These are phyloP conservation scores for Atkinsonella texensis DNA, from an alignment of 2,329 filamentous ascomycete genomes.

Conservation along the genomic window DNA sequence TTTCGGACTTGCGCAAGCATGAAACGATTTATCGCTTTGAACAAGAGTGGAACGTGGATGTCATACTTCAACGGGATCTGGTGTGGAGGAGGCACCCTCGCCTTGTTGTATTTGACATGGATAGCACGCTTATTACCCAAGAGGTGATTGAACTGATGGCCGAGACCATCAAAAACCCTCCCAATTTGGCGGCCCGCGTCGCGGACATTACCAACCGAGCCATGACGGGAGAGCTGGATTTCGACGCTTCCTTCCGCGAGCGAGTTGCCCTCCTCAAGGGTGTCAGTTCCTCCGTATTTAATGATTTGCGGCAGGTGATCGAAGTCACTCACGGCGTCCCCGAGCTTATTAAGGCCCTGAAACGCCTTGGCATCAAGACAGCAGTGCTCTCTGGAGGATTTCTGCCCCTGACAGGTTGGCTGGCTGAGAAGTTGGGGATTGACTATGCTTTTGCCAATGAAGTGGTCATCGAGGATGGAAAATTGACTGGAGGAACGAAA, in stretches of 20 bases:
- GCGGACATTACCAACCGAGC: constrained; percentile 83
- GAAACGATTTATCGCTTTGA: constrained; percentile 77
- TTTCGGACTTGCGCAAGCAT: constrained; percentile 64
- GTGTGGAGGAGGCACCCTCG: constrained; percentile 71
- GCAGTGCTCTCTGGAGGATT: constrained; percentile 92
- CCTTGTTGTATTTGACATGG: constrained; percentile 95
- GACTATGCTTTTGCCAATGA: constrained; percentile 87
- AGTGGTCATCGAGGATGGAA: constrained; percentile 49
- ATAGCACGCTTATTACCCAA: constrained; percentile 91
- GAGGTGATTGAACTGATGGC: constrained; percentile 97
- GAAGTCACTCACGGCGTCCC: constrained; percentile 72
- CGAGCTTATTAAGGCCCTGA: constrained; percentile 62
- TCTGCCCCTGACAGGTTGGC: constrained; percentile 75
- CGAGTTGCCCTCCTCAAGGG: constrained; percentile 73
- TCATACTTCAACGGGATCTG: constrained; percentile 61
- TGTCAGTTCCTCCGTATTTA: constrained; percentile 66
- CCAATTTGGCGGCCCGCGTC: constrained; percentile 68
- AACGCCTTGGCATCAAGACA: constrained; percentile 69
- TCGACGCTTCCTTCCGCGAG: constrained; percentile 70
- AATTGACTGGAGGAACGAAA: constrained; percentile 59
- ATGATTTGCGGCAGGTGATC: constrained; percentile 61
- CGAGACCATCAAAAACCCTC: constrained; percentile 54
- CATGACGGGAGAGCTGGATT: constrained; percentile 94
- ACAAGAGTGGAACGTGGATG: constrained; percentile 79
- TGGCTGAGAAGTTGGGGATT: constrained; percentile 67